Percentiles rank a stretch among this genome's conserved stretches.
Conservation (phyloP, 2,329 filamentous ascomycete genomes). For the Penicillium corylophilum region DNA sequence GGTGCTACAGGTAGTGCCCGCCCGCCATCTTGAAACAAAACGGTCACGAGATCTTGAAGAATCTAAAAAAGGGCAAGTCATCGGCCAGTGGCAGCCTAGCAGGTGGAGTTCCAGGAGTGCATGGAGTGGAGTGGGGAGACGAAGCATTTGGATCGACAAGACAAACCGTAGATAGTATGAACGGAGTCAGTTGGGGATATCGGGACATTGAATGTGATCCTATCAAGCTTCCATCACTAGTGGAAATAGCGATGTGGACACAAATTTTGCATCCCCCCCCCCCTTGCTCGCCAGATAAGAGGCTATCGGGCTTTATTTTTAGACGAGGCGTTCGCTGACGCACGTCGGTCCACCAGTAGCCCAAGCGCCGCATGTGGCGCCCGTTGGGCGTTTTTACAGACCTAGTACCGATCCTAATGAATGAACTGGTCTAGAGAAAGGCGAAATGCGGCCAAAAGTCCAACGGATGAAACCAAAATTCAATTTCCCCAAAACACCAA, state of each 20-base stretch:
- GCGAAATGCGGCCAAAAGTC: not conserved
- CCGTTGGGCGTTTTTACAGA: not conserved
- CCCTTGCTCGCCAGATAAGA: not conserved
- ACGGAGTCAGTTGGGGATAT: not conserved
- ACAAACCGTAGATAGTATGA: not conserved
- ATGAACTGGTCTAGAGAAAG: not conserved
- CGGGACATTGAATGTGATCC: too few species aligned
- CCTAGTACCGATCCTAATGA: not conserved
- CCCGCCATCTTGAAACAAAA: not conserved
- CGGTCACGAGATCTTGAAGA: not conserved
- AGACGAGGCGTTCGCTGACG: constrained; percentile 10
- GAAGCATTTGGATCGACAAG: not conserved
- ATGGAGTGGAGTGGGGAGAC: not conserved
- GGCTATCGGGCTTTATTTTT: constrained; percentile 2
- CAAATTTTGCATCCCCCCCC: not conserved
- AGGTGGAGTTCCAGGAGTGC: not conserved
- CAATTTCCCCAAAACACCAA: constrained; percentile 15
- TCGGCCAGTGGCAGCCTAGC: not conserved
- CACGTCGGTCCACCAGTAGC: constrained; percentile 5
- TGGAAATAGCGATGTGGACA: not conserved
- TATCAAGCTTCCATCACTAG: not conserved
- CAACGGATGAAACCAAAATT: constrained; percentile 1
- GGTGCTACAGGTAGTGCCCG: not conserved
- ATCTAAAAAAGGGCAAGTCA: not conserved
- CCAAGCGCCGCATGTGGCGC: constrained; percentile 1